These are phyloP conservation scores for Pneumocystis murina DNA, from an alignment of 1,139 yeast genomes.

Conservation along the genomic window DNA sequence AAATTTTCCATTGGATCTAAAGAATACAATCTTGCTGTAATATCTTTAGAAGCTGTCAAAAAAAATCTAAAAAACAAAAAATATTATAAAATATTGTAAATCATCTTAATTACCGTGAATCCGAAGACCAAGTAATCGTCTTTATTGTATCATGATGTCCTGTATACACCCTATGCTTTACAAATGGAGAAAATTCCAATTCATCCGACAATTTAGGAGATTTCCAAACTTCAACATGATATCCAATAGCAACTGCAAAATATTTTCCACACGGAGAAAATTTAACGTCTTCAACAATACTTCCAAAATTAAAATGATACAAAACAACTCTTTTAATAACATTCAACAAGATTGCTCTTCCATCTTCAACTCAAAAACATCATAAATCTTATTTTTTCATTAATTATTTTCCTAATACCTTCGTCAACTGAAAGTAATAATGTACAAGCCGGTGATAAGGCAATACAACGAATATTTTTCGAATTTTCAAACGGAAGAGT, in stretches of 20 bases:
- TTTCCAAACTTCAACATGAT: conserved; percentile 85
- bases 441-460: conserved; percentile 69
- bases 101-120: conserved; percentile 37
- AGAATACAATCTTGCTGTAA: conserved; percentile 80
- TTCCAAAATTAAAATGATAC: conserved; percentile 88
- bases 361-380: conserved; percentile 33
- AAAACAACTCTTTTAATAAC: conserved; percentile 72
- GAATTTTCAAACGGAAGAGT: conserved; percentile 90
- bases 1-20: conserved; percentile 55
- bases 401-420: conserved; percentile 1
- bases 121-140: conserved; percentile 74
- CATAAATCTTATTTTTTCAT: not conserved
- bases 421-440: conserved; percentile 72
- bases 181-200: conserved; percentile 90
- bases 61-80: conserved; percentile 33
- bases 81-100: not conserved
- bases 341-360: conserved; percentile 83
- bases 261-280: conserved; percentile 81
- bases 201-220: conserved; percentile 57
- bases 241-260: conserved; percentile 73
- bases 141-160: conserved; percentile 82
- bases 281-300: conserved; percentile 52
- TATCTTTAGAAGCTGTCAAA: conserved; percentile 73
- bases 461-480: conserved; percentile 63
- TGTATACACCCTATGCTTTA: conserved; percentile 75